Evolutionary conservation across 495 filamentous ascomycete species (phyloP), one percentile per base, ranked within the genome.

Genomic region (Letharia lupina): DNA sequence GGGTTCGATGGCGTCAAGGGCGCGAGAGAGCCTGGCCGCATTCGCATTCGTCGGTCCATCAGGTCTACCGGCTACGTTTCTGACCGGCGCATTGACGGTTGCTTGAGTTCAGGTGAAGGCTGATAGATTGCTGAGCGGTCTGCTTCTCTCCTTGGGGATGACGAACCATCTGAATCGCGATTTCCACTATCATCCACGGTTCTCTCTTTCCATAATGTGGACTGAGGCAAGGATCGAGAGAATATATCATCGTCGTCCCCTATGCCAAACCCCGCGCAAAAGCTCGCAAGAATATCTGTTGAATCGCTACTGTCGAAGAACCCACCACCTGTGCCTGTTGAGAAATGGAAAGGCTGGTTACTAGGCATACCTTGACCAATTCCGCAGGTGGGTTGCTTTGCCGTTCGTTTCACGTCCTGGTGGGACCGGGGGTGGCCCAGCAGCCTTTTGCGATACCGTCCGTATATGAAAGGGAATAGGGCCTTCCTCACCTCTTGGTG

Each of bases 401-500:
- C 76, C 68, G 66, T 70, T 60, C 76, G 74, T 31, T 70, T 72
- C 62, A 70, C 66, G 67, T 72, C 77, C 62, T 76, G 78, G 65
- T 70, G 71, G 18, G 76, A 70, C 64, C 9, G 68, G 60, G 41
- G 65, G 28, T 42, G 50, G 44, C 31, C 65, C 54, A 28, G 68
- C 60, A 35, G 65, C 28, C 45, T 66, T 64, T 28, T 65, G 31
- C n/a, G 72, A 61, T 50, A 72, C 47, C 37, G 69, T 56, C 66
- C 68, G 47, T 71, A 69, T 69, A 57, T 60, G 69, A 47, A n/a
- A 57, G 16, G 75, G 75, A 28, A 73, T 66, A 59, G 69, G 67
- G 45, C 72, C 70, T 66, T 78, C 67, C 13, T 68, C 64, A 33
- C 75, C 77, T 70, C 81, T 84, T 42, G 59, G 40, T 61, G 54